Percentiles rank a stretch among this genome's conserved stretches.
phyloP scores from a whole-genome alignment of 805 yeast genomes.

The Candida dajiaensis region DNA sequence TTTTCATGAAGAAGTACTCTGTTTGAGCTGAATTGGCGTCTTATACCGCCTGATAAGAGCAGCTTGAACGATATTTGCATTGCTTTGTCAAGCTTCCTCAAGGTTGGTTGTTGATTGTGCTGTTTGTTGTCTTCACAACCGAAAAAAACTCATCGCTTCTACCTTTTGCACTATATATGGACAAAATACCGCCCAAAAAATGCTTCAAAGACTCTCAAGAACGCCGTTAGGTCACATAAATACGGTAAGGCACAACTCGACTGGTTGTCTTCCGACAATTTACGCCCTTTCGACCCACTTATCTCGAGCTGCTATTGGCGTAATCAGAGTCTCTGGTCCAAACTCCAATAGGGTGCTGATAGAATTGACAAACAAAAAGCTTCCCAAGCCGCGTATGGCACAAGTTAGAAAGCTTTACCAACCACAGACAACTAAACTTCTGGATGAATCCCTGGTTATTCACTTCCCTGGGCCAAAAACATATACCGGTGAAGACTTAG shows the following conservation, averaged over 20 bases:
- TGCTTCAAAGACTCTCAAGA: no score
- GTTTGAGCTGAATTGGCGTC: background rate
- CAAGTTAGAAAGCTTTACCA: slow-evolving; percentile 50
- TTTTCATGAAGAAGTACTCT: slow-evolving; percentile 33
- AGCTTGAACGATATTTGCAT: background rate
- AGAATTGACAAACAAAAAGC: slow-evolving; percentile 35
- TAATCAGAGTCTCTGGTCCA: slow-evolving; percentile 77
- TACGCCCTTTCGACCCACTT: slow-evolving; percentile 87
- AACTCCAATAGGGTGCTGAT: slow-evolving; percentile 36
- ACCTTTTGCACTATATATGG: no score
- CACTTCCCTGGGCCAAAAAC: slow-evolving; percentile 70
- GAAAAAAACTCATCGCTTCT: background rate
- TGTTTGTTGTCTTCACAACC: no score
- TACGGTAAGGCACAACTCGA: background rate
- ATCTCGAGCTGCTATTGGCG: slow-evolving; percentile 80
- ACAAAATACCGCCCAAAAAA: no score
- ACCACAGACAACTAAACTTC: slow-evolving; percentile 32
- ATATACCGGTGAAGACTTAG: slow-evolving; percentile 87
- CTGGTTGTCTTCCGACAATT: slow-evolving; percentile 51
- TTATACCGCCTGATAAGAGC: no score
- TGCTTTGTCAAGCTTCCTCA: background rate
- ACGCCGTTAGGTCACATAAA: no score
- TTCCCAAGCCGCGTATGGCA: slow-evolving; percentile 49
- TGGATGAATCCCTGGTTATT: slow-evolving; percentile 75
- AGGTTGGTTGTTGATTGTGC: no score